Evolutionary conservation across 2,329 filamentous ascomycete genomes (phyloP), one percentile per base, ranked within the genome.

Genomic region (Lecanicillium sp.): DNA sequence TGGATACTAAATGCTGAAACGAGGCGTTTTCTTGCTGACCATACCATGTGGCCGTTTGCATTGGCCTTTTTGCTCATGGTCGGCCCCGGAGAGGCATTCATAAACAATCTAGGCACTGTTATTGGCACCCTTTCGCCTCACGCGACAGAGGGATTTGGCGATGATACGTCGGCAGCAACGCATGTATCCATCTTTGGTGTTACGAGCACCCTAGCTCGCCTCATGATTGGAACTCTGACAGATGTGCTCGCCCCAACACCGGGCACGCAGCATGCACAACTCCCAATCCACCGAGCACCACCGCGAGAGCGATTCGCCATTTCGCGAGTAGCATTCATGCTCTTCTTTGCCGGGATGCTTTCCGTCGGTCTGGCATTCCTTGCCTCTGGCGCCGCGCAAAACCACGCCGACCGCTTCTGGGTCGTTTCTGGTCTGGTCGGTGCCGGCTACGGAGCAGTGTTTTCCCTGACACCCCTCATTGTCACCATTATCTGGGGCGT

Each of bases 401-500:
- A 81, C 43, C 80, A 89, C 48, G 76, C 78, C 18, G 75, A 83
- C 35, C 75, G 86, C 27, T 95, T 96, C 65, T 90, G 88, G 74
- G 62, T 90, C 34, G 84, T 94, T 8, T 94, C 87, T 0, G 77
- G 83, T 0, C 71, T 89, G 2, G 79, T 98, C 6, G 92, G 92
- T 6, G 81, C 88, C 2, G 92, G 92, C 32, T 96, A 98, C 55
- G 92, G 92, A 32, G 89, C 89, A 22, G 78, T 89, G 16, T 98
- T 96, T 66, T 84, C 79, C 34, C 73, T 96, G 5, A 84, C 85
- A 0, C 92, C 92, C 3, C 89, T 96, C 47, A 85, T 96, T 41
- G 83, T 95, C 49, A 87, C 82, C n/a, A 88, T 95, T 9, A 90
- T 98, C 33, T 98, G 92, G 92, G 92, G 92, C 18, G 88, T 95